These are phyloP conservation scores for Petunia secreta DNA, from an alignment of 257 asterid genomes.

Conservation along the genomic window DNA sequence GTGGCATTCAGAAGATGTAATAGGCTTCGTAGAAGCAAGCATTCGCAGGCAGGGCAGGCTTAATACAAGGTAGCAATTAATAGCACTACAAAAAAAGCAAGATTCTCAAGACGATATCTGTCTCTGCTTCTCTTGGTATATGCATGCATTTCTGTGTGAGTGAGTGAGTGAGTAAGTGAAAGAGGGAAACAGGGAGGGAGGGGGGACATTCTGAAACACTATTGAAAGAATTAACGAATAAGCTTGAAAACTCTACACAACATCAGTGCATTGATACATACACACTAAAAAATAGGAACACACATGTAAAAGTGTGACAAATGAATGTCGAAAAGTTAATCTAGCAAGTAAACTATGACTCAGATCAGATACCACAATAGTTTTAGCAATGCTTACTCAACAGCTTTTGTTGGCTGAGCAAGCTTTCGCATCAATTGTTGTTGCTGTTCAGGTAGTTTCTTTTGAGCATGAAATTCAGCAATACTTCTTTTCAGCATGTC, in stretches of 20 bases:
- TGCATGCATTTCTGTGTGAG: background rate
- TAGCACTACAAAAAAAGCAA: conserved; percentile 1
- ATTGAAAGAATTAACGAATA: conserved; percentile 11
- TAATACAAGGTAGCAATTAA: conserved; percentile 4
- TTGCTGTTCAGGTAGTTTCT: conserved; percentile 91
- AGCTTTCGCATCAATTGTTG: conserved; percentile 81
- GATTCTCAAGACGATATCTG: conserved; percentile 5
- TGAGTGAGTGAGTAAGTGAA: too few species aligned
- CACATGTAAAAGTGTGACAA: background rate
- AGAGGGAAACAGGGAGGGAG: background rate
- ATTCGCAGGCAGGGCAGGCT: conserved; percentile 1
- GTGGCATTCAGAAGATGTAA: conserved; percentile 1
- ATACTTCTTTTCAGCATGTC: conserved; percentile 99
- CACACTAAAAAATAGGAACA: background rate
- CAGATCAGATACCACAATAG: conserved; percentile 19
- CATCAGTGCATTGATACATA: background rate
- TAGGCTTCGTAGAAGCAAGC: background rate
- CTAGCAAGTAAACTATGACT: conserved; percentile 5
- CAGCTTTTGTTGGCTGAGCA: conserved; percentile 69
- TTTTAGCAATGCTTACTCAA: conserved; percentile 70
- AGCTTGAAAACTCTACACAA: conserved; percentile 8
- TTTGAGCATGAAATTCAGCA: conserved; percentile 99
- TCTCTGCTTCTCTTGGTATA: background rate
- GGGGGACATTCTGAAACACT: conserved; percentile 15
- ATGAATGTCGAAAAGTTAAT: conserved; percentile 5